A percentile compares a stretch with the other conserved stretches of the same genome.
Evolutionary conservation across 2,329 filamentous ascomycete species (phyloP).

Genomic region (Diaporthe ilicicola): DNA sequence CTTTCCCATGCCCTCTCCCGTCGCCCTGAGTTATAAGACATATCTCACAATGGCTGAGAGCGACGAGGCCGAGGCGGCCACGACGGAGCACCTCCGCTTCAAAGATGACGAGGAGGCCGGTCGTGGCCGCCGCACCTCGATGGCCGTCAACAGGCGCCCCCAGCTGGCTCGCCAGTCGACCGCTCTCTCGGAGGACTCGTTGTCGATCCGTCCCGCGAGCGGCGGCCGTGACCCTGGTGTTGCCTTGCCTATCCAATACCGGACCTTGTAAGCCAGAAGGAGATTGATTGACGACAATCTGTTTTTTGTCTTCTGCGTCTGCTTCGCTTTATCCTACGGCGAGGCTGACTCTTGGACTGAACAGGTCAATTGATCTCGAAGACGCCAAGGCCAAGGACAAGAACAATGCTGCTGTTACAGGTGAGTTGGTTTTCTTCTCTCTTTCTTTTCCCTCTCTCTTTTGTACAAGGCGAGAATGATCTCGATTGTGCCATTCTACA

Average conservation of each 20-base stretch:
- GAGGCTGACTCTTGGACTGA: slow-evolving; percentile 26
- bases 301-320: slow-evolving; percentile 9
- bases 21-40: slow-evolving; percentile 24
- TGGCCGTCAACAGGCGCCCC: background rate
- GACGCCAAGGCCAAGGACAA: slow-evolving; percentile 60
- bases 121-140: background rate
- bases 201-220: slow-evolving; percentile 14
- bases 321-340: slow-evolving; percentile 13
- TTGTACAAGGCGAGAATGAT: background rate
- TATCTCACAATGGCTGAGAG: slow-evolving; percentile 27
- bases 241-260: slow-evolving; percentile 62
- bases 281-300: background rate
- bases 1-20: slow-evolving; percentile 12
- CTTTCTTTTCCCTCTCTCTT: background rate
- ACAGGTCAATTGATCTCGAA: slow-evolving; percentile 63
- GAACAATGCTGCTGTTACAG: slow-evolving; percentile 53
- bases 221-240: slow-evolving; percentile 45
- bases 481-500: background rate
- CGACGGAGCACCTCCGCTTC: slow-evolving; percentile 30
- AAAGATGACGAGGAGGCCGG: slow-evolving; percentile 22
- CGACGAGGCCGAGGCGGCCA: background rate
- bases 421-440: slow-evolving; percentile 39
- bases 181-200: slow-evolving; percentile 26
- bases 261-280: slow-evolving; percentile 53
- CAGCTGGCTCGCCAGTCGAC: slow-evolving; percentile 23